Base-by-base conservation (phyloP, 140 eudicot species). In the Cichorium intybus region DNA sequence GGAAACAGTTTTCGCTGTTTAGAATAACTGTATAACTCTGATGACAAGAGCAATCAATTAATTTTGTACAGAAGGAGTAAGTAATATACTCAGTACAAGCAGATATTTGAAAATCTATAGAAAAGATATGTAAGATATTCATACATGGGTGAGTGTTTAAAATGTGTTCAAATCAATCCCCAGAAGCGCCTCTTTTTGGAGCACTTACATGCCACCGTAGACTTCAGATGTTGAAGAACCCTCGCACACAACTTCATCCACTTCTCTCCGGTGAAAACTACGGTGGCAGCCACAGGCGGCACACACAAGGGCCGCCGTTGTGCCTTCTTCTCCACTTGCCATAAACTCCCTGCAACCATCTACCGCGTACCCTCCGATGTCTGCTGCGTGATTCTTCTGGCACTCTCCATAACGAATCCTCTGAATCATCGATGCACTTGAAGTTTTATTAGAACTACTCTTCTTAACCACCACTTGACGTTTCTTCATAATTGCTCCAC, bases 201-300 rank as follows among this genome's bases (percentile, higher is more conserved):
- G 46, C 76, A 8, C 22, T 29, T 76, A 62, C 37, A 61, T 49
- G 56, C 60, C 48, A 12, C 55, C 47, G 10, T 74, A 74, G 43
- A 23, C 48, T 33, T 67, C 69, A 34, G 81, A 68, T 62, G 84
- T 73, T 33, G 81, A 75, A 43, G 81, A 80, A 74, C 71, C 68
- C 59, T 80, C 84, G 67, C 55, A 64, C 41, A 67, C 72, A 16
- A 77, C 83, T 64, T 84, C 86, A 33, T 70, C 74, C 37, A 80
- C 73, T 65, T 80, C 83, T 62, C 80, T 80, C 53, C 88, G 52
- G 43, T 87, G 95, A 51, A 87, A 87, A 64, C 77, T 87, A 74
- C 92, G 71, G 78, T 84, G 90, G 68, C 90, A 84, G 39, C 81
- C 79, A 60, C 90, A 84, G 16, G 86, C 90, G 31, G 90, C 90